These are phyloP conservation scores for Scenedesmus sp. DNA, from an alignment of 163 green algal species.

Conservation along the genomic window DNA sequence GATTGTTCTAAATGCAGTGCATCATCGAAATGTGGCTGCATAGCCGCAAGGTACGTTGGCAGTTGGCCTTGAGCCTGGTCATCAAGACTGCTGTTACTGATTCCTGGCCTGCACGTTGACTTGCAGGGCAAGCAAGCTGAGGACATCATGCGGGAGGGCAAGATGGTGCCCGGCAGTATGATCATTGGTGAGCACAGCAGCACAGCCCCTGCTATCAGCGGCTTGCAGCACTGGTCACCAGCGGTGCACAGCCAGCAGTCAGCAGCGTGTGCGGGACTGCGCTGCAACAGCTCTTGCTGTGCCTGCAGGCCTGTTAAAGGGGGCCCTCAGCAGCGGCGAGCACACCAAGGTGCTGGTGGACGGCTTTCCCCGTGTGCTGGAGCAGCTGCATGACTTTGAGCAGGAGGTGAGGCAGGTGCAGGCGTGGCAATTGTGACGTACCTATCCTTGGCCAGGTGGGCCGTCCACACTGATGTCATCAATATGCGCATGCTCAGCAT, in stretches of 20 bases:
- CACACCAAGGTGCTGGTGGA: constrained; percentile 79
- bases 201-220: not conserved
- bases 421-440: not conserved
- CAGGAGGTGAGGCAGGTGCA: constrained; percentile 54
- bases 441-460: not conserved
- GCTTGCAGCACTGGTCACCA: not conserved
- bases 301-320: constrained; percentile 71
- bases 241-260: not conserved
- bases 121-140: constrained; percentile 65
- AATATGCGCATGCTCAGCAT: not conserved
- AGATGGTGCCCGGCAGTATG: constrained; percentile 78
- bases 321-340: constrained; percentile 68
- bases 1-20: not conserved
- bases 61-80: not conserved
- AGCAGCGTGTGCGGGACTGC: not conserved
- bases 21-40: not conserved
- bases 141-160: constrained; percentile 77
- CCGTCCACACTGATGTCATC: not conserved
- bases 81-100: not conserved
- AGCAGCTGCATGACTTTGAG: constrained; percentile 82
- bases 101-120: not conserved
- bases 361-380: constrained; percentile 82
- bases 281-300: not conserved
- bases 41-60: not conserved
- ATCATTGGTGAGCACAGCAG: constrained; percentile 62